Percentiles rank a stretch among this genome's conserved stretches.
Conservation (phyloP, 345 rosid genomes). For the Bretschneidera sinensis region DNA sequence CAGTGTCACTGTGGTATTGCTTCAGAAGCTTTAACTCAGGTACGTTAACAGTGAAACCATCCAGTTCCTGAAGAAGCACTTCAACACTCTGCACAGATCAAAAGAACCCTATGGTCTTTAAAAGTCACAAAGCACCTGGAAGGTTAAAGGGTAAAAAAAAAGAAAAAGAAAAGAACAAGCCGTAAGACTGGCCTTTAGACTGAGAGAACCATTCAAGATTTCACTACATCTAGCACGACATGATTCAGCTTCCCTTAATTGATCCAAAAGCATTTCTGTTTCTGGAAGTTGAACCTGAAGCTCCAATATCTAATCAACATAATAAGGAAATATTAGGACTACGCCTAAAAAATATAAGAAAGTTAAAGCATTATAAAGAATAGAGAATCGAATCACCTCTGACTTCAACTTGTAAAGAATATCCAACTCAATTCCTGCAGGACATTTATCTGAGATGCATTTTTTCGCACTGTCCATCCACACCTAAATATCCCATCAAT, state of each 20-base stretch:
- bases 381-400: conserved; percentile 47
- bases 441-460: conserved; percentile 34
- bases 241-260: conserved; percentile 49
- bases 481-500: conserved; percentile 36
- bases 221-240: conserved; percentile 51
- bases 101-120: background rate
- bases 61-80: conserved; percentile 49
- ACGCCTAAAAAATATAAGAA: conserved; percentile 12
- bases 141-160: conserved; percentile 3
- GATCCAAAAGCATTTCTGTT: conserved; percentile 44
- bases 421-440: conserved; percentile 46
- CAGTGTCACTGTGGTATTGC: conserved; percentile 51
- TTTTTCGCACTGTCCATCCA: conserved; percentile 49
- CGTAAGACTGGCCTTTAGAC: conserved; percentile 43
- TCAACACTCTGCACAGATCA: conserved; percentile 52
- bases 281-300: conserved; percentile 72
- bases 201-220: conserved; percentile 44
- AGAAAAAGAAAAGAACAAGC: conserved; percentile 9
- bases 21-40: conserved; percentile 71
- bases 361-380: conserved; percentile 3
- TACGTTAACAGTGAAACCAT: conserved; percentile 39
- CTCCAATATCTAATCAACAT: conserved; percentile 49
- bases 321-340: conserved; percentile 14
- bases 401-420: conserved; percentile 64
- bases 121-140: conserved; percentile 4